phyloP scores from a whole-genome alignment of 2,329 filamentous ascomycete genomes.

The Verticillium klebahnii region DNA sequence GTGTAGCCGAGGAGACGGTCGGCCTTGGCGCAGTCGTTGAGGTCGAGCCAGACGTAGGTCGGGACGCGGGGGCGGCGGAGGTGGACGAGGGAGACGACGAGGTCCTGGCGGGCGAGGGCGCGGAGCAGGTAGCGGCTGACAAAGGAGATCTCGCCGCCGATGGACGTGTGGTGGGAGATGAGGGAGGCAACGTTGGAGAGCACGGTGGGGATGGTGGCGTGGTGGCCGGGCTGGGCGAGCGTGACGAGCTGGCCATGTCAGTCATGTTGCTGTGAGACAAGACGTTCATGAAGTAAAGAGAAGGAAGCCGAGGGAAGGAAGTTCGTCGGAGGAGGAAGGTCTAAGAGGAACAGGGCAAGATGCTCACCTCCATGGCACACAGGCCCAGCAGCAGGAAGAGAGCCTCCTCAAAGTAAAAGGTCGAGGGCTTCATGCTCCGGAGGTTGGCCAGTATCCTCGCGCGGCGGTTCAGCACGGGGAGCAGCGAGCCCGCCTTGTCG shows the following conservation, averaged over 20 bases:
- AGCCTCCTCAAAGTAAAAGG: slow-evolving; percentile 20
- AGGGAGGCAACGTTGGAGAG: slow-evolving; percentile 18
- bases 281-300: slow-evolving; percentile 5
- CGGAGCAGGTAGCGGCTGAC: slow-evolving; percentile 25
- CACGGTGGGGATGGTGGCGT: slow-evolving; percentile 17
- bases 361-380: slow-evolving; percentile 22
- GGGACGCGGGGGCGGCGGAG: slow-evolving; percentile 18
- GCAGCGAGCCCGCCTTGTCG: slow-evolving; percentile 6
- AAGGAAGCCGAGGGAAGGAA: background rate
- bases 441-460: slow-evolving; percentile 22
- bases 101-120: slow-evolving; percentile 24
- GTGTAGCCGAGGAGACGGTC: slow-evolving; percentile 27
- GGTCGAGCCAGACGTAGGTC: slow-evolving; percentile 19
- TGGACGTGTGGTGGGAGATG: slow-evolving; percentile 17
- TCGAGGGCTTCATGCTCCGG: slow-evolving; percentile 15
- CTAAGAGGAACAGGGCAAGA: background rate
- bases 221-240: slow-evolving; percentile 8
- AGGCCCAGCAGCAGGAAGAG: slow-evolving; percentile 20
- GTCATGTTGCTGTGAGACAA: background rate
- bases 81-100: slow-evolving; percentile 21
- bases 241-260: slow-evolving; percentile 8
- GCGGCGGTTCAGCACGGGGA: slow-evolving; percentile 19
- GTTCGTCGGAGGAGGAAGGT: background rate
- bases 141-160: slow-evolving; percentile 16
- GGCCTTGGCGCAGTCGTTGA: slow-evolving; percentile 13